A percentile compares a stretch with the other conserved stretches of the same genome.
phyloP scores from a whole-genome alignment of 164 flowering plant species.

The Tetrastigma voinierianum region DNA sequence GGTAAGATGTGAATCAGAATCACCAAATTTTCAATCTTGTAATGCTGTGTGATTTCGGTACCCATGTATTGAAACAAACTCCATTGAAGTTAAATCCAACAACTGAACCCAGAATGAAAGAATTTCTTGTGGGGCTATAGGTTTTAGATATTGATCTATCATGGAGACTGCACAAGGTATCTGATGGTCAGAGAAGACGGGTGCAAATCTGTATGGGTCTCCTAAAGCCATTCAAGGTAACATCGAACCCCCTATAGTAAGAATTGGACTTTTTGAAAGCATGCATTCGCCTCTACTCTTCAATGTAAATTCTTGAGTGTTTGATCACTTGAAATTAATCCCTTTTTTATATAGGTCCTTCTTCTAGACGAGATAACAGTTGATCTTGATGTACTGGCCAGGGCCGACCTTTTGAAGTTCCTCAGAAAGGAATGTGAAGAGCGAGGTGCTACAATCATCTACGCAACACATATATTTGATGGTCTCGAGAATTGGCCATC shows the following conservation, averaged over 20 bases:
- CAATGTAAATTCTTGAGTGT: background rate
- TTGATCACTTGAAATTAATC: background rate
- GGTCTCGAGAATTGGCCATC: conserved; percentile 97
- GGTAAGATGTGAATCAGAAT: conserved; percentile 32
- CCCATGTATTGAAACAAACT: too few relatives aligned
- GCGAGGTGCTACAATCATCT: conserved; percentile 81
- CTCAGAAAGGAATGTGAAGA: conserved; percentile 81
- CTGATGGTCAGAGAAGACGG: conserved; percentile 97
- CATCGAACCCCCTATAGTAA: background rate
- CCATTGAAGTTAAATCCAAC: too few relatives aligned
- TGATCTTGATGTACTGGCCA: conserved; percentile 93
- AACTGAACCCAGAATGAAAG: background rate
- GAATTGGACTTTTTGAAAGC: background rate
- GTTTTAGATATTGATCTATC: conserved; percentile 84
- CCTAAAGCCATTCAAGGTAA: conserved; percentile 87
- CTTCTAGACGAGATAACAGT: conserved; percentile 98
- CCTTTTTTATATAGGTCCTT: conserved; percentile 59
- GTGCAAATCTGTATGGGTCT: conserved; percentile 98
- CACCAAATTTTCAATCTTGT: too few relatives aligned
- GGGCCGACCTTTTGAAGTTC: conserved; percentile 89
- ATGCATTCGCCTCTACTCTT: background rate
- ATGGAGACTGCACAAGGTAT: conserved; percentile 93
- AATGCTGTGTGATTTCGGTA: too few relatives aligned
- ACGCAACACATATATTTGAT: conserved; percentile 96
- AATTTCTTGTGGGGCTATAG: conserved; percentile 33